These are phyloP conservation scores for Hortaea sp. DNA, from an alignment of 2,329 filamentous ascomycete species.

Conservation along the genomic window DNA sequence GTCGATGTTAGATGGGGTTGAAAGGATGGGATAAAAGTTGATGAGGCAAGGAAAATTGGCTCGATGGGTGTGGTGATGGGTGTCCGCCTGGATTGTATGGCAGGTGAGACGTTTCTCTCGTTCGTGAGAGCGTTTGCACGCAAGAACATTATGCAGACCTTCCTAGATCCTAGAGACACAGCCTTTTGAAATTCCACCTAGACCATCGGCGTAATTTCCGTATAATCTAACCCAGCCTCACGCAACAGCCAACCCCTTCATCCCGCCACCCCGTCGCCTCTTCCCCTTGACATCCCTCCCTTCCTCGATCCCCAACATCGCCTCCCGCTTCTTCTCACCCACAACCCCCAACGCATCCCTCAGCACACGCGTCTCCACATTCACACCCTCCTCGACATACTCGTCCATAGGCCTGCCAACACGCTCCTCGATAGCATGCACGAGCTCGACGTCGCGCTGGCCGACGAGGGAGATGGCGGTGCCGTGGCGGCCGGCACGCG, in stretches of 20 bases:
- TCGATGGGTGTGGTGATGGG: too few species aligned
- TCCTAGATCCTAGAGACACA: too few species aligned
- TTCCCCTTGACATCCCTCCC: constrained; percentile 87
- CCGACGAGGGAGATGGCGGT: constrained; percentile 82
- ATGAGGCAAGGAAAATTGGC: too few species aligned
- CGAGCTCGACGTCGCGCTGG: constrained; percentile 80
- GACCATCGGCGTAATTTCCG: too few species aligned
- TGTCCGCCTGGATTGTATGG: too few species aligned
- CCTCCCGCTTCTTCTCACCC: constrained; percentile 91
- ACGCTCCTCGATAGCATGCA: constrained; percentile 80
- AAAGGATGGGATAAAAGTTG: too few species aligned
- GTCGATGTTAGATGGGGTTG: too few species aligned
- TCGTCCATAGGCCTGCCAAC: constrained; percentile 71
- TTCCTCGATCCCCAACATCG: constrained; percentile 82
- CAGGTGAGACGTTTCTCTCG: too few species aligned
- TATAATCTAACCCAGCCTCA: too few species aligned
- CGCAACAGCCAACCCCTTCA: constrained; percentile 1
- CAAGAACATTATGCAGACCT: too few species aligned
- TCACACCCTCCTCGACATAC: constrained; percentile 85
- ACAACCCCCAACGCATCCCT: constrained; percentile 80
- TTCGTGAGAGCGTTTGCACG: too few species aligned
- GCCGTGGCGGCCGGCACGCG: constrained; percentile 76
- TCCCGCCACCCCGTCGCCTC: constrained; percentile 25
- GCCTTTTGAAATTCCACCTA: too few species aligned
- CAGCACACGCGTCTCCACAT: constrained; percentile 80